Conservation (phyloP, 2,329 filamentous ascomycete species). For the Raffaelea ambrosiae region DNA sequence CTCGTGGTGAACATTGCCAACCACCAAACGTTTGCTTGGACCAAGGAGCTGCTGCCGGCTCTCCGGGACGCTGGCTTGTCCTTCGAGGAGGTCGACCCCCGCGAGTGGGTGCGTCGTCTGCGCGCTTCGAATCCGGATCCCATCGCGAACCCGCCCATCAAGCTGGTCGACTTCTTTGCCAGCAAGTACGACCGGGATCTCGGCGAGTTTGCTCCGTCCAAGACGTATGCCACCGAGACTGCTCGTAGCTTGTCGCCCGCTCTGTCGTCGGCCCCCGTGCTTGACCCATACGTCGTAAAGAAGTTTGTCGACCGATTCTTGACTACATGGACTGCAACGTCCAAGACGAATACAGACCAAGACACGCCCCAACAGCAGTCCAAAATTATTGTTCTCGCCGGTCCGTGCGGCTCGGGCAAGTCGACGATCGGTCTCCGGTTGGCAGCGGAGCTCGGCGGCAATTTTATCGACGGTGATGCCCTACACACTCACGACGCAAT, state of each 20-base stretch:
- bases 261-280: neutral
- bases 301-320: neutral
- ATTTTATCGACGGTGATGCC: neutral
- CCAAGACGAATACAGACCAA: too few species aligned
- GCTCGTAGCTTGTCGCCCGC: neutral
- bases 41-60: slow-evolving; percentile 31
- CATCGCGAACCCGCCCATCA: slow-evolving; percentile 40
- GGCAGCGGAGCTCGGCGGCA: neutral
- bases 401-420: neutral
- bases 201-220: neutral
- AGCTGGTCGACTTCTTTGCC: slow-evolving; percentile 43
- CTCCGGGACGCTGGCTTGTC: slow-evolving; percentile 31
- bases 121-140: slow-evolving; percentile 21
- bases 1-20: slow-evolving; percentile 38
- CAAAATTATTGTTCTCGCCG: neutral
- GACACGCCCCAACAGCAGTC: too few species aligned
- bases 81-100: slow-evolving; percentile 33
- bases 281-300: neutral
- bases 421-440: neutral
- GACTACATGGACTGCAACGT: too few species aligned
- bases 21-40: slow-evolving; percentile 31
- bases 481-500: neutral
- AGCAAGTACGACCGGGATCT: slow-evolving; percentile 33
- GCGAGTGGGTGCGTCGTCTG: slow-evolving; percentile 34
- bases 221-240: neutral